Evolutionary conservation across 2,329 filamentous ascomycete species (phyloP), one percentile per base, ranked within the genome.

Genomic region (Pseudogymnoascus sp.): DNA sequence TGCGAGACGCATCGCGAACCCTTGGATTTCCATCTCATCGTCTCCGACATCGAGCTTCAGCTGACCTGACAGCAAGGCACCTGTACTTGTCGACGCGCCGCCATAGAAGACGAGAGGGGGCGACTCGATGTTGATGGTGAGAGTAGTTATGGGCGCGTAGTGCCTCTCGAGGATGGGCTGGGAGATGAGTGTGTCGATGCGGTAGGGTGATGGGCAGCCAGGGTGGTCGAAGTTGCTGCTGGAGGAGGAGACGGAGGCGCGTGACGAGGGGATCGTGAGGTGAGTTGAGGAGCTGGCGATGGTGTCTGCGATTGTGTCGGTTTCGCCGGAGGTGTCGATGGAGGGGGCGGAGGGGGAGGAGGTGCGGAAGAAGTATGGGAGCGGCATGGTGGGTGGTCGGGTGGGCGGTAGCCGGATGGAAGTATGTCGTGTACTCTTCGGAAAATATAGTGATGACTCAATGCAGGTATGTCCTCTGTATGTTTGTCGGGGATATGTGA

Each of bases 61-160:
- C 74, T 92, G 90, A 31, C 92, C 92, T 0, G 92, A 96, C 61
- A 97, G 84, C 65, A 97, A 80, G 6, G 92, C 92, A 64, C 93
- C 93, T 2, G 88, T 89, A 70, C 92, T 96, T 69, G 84, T 83
- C 67, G 87, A 83, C 0, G 90, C 81, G 23, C 83, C 80, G 67
- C 92, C 92, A 72, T 95, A 90, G 77, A 96, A 88, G 54, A 97
- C 85, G 16, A 93, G 82, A 2, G 93, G 93, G 1, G 92, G 92
- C 11, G 90, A 96, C 79, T 97, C 93, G 67, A 97, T 89, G 54
- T 71, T 19, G 37, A 41, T n/a, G n/a, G 37, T 16, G 36, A 39
- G 36, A 14, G 36, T 39, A 2, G 36, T 39, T 39, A 39, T 39
- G 36, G 36, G 36, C 16, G 36, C 36, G 14, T 39, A 39, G 4